These are phyloP conservation scores for Sclerotinia glacialis DNA, from an alignment of 2,329 filamentous ascomycete genomes.

Conservation along the genomic window DNA sequence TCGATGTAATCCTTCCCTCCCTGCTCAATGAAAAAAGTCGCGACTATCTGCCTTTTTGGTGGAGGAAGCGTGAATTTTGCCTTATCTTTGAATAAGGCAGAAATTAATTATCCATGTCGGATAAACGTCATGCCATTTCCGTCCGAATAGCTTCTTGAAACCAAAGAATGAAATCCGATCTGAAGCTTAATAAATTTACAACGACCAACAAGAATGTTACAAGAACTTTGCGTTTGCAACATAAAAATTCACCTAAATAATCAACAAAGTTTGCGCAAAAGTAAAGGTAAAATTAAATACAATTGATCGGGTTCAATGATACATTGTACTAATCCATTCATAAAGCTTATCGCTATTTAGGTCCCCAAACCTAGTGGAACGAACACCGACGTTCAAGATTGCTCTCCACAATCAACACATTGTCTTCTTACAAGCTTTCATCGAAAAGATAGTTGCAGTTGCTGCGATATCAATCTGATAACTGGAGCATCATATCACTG, in stretches of 20 bases:
- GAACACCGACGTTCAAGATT: not conserved
- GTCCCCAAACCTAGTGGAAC: conserved; percentile 1
- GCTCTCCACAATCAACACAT: not conserved
- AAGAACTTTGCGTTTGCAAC: not conserved
- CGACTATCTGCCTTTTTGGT: conserved; percentile 18
- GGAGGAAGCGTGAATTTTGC: conserved; percentile 1
- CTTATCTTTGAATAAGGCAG: not conserved
- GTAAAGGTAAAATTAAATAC: not conserved
- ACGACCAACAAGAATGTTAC: conserved; percentile 8
- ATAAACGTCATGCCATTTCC: conserved; percentile 13
- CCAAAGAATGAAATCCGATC: conserved; percentile 13
- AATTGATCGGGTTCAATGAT: not conserved
- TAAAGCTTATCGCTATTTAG: conserved; percentile 8
- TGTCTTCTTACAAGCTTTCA: not conserved
- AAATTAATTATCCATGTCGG: not conserved
- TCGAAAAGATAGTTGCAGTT: not conserved
- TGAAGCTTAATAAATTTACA: conserved; percentile 10
- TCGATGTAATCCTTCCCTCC: conserved; percentile 20
- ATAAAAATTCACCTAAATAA: not conserved
- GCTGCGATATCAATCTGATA: not conserved
- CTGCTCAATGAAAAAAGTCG: conserved; percentile 18
- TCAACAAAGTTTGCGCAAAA: conserved; percentile 2
- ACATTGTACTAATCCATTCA: conserved; percentile 9
- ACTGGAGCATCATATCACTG: not conserved
- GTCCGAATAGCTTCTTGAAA: conserved; percentile 24